A percentile compares a stretch with the other conserved stretches of the same genome.
Evolutionary conservation across 495 filamentous ascomycete genomes (phyloP).

Genomic region (Opeltia flavorubescens): DNA sequence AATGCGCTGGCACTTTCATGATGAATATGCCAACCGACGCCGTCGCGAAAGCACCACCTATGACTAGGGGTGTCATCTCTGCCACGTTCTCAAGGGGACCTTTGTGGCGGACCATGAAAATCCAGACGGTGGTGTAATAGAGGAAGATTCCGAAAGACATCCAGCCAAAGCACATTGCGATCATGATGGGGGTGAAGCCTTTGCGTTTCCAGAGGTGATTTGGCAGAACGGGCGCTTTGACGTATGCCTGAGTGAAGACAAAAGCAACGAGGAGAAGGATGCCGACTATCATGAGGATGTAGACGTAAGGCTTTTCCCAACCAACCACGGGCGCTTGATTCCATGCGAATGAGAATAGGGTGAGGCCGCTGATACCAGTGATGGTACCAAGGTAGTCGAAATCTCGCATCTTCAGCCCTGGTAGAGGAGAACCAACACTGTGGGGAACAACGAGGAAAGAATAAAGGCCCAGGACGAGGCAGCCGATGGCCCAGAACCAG

Average conservation of each 20-base stretch:
- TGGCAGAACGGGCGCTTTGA: slow-evolving; percentile 31
- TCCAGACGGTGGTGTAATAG: slow-evolving; percentile 31
- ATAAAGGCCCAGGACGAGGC: slow-evolving; percentile 24
- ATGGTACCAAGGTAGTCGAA: slow-evolving; percentile 17
- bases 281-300: slow-evolving; percentile 31
- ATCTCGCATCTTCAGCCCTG: no score
- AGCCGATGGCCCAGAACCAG: slow-evolving; percentile 38
- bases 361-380: slow-evolving; percentile 17
- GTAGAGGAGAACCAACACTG: no score
- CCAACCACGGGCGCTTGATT: slow-evolving; percentile 34
- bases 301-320: slow-evolving; percentile 32
- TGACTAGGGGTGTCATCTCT: slow-evolving; percentile 23
- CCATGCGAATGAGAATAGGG: slow-evolving; percentile 36
- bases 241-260: slow-evolving; percentile 26
- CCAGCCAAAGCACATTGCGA: slow-evolving; percentile 37
- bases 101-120: slow-evolving; percentile 20
- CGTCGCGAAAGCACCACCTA: slow-evolving; percentile 26
- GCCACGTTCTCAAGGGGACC: slow-evolving; percentile 26
- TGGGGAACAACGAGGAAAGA: slow-evolving; percentile 20
- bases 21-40: slow-evolving; percentile 30
- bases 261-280: slow-evolving; percentile 25
- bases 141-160: slow-evolving; percentile 33
- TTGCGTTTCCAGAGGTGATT: slow-evolving; percentile 25
- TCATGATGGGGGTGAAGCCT: slow-evolving; percentile 28
- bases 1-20: slow-evolving; percentile 20